Evolutionary conservation across 163 green algal species (phyloP), one percentile per base, ranked within the genome.

Genomic region (Chlamydomonas reinhardtii): DNA sequence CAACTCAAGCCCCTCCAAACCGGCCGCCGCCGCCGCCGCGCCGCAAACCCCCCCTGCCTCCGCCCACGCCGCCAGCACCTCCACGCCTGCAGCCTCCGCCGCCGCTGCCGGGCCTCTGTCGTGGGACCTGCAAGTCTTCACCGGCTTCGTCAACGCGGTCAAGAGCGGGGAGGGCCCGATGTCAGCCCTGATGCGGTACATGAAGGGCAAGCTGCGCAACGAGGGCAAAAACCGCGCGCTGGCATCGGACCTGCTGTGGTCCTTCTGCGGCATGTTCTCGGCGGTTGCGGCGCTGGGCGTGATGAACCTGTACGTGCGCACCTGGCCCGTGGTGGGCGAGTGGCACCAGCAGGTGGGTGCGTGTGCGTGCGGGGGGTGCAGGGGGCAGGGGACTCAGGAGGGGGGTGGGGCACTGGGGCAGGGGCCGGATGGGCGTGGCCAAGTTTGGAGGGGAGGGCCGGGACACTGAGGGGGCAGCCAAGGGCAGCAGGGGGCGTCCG

Each of bases 271-370:
- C 29, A 87, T 87, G 82, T 87, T 87, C 17, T 8, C 56, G 31
- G 37, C 72, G n/a, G 82, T 87, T 29, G 14, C 29, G 39, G 72
- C 72, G 59, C 82, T 87, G 59, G 82, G 82, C 31, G 11, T 87
- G 27, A 59, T 87, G 54, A 82, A 74, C 71, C 27, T 76, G 27
- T 32, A 74, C 39, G 82, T 87, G 59, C 59, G 72, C 24, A 59
- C 2, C 61, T 87, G 82, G 82, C 82, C 82, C 32, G 61, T 87
- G 32, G 82, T 87, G 61, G 82, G 82, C 39, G 61, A 75, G 34
- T 87, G 82, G 82, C 82, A 87, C 43, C 82, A 87, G 61, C 82
- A 87, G 82, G 82, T 87, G 37, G 4, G 80, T 11, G 17, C 15
- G 12, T 48, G n/a, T n/a, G n/a, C 39, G 39, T 48, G 39, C 39